A percentile compares a stretch with the other conserved stretches of the same genome.
These are phyloP conservation scores for Salix dunnii DNA, from an alignment of 345 rosid genomes.

Conservation along the genomic window DNA sequence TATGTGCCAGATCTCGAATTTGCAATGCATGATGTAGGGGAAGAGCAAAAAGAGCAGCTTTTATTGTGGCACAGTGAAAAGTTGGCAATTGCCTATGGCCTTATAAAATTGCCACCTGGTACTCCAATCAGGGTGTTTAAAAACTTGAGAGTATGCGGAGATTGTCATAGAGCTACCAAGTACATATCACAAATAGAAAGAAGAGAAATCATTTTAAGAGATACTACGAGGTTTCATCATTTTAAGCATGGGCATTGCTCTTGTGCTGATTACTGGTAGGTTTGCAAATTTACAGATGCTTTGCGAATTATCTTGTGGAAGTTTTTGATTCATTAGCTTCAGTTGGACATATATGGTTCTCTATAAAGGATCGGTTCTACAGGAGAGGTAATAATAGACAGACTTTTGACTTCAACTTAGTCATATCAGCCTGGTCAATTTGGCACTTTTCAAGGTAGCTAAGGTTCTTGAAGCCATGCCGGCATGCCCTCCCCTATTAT, in stretches of 20 bases:
- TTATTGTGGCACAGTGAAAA: conserved; percentile 80
- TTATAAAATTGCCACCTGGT: conserved; percentile 47
- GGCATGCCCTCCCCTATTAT: background rate
- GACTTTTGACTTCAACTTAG: background rate
- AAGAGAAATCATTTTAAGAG: conserved; percentile 70
- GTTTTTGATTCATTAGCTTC: background rate
- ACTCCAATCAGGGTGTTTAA: conserved; percentile 65
- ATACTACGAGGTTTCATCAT: conserved; percentile 76
- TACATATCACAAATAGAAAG: conserved; percentile 62
- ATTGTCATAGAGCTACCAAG: conserved; percentile 69
- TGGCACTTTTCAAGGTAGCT: background rate
- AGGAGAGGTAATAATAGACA: background rate
- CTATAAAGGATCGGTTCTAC: background rate
- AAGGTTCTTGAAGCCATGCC: background rate
- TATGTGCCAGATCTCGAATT: conserved; percentile 73
- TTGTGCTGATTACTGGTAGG: conserved; percentile 79
- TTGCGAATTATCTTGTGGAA: background rate
- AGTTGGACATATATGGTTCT: background rate
- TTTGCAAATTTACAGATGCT: background rate
- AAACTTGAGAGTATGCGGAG: conserved; percentile 83
- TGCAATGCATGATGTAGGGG: conserved; percentile 68
- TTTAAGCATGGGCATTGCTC: conserved; percentile 77
- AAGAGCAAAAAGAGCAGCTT: conserved; percentile 63
- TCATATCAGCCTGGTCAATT: background rate
- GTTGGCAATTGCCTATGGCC: conserved; percentile 73